Evolutionary conservation across 371 early-diverging fungal species (phyloP).

Genomic region (Lichtheimia ornata): DNA sequence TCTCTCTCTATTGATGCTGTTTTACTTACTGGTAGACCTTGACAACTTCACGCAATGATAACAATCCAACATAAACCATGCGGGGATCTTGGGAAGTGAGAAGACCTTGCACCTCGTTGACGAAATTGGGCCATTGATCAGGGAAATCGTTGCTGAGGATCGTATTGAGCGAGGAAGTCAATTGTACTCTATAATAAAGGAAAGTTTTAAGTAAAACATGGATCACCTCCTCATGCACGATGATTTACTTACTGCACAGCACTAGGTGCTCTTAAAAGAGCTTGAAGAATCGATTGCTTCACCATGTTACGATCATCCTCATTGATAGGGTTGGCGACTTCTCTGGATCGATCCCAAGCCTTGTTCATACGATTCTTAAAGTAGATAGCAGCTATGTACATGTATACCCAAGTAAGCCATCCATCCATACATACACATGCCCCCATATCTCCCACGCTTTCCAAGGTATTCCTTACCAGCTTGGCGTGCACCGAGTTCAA

Average conservation of each 20-base stretch:
- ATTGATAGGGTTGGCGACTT: slow-evolving; percentile 48
- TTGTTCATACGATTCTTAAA: slow-evolving; percentile 86
- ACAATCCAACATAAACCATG: slow-evolving; percentile 72
- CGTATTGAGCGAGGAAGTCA: slow-evolving; percentile 67
- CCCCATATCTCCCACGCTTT: neutral
- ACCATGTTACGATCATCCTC: slow-evolving; percentile 73
- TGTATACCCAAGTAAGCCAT: neutral
- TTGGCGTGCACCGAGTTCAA: slow-evolving; percentile 70
- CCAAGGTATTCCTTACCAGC: slow-evolving; percentile 57
- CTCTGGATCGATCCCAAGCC: slow-evolving; percentile 67
- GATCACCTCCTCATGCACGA: neutral
- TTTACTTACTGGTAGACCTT: slow-evolving; percentile 75
- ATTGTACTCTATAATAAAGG: slow-evolving; percentile 59
- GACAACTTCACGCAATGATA: slow-evolving; percentile 78
- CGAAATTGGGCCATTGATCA: slow-evolving; percentile 80
- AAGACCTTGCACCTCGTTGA: slow-evolving; percentile 60
- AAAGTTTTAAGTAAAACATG: neutral
- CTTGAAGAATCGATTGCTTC: slow-evolving; percentile 72
- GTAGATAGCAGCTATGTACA: slow-evolving; percentile 81
- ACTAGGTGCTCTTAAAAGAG: slow-evolving; percentile 65
- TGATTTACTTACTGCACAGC: slow-evolving; percentile 62
- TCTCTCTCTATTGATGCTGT: neutral
- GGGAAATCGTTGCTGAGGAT: slow-evolving; percentile 78
- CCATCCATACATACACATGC: neutral
- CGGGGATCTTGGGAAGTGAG: slow-evolving; percentile 68